Base-by-base conservation (phyloP, 2,329 filamentous ascomycete genomes). In the Ustilaginoidea virens region DNA sequence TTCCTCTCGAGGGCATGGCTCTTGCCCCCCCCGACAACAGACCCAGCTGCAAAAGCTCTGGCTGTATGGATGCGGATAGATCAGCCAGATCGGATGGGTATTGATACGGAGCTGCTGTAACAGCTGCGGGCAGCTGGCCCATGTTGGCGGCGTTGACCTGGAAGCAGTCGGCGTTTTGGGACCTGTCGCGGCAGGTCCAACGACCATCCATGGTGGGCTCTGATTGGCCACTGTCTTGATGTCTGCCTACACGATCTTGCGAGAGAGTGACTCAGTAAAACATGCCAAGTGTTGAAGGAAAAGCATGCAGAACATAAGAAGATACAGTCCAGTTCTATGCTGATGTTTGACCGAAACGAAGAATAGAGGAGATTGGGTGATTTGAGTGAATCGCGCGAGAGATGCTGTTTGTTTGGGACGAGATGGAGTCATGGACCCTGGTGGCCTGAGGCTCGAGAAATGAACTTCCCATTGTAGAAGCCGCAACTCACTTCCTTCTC, bases 1-100 rank as follows among this genome's bases (percentile, higher is more conserved):
- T 55, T 37, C 44, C 52, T 31, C 55, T 55, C 33, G 42, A 36
- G 27, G 53, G 37, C 35, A 42, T 40, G 23, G 10, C 25, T 22
- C 28, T 27, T 17, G 14, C 18, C 16, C 7, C 17, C 17, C n/a
- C n/a, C n/a, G n/a, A n/a, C n/a, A n/a, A n/a, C n/a, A n/a, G n/a
- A n/a, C n/a, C n/a, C n/a, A n/a, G n/a, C n/a, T n/a, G n/a, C n/a
- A n/a, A n/a, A n/a, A n/a, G n/a, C n/a, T 34, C 32, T 17, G 29
- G 22, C 10, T 20, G 19, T 25, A 33, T 21, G 5, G 32, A 33
- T 14, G 23, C n/a, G n/a, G n/a, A 16, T n/a, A 30, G 28, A 19
- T 14, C 19, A n/a, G 19, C 8, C 19, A 25, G 20, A 16, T 39
- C 30, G 21, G 36, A 13, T 20, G 14, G 13, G 21, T 27, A 36